These are phyloP conservation scores for Leptographium wingfieldii DNA, from an alignment of 2,329 filamentous ascomycete genomes.

Conservation along the genomic window DNA sequence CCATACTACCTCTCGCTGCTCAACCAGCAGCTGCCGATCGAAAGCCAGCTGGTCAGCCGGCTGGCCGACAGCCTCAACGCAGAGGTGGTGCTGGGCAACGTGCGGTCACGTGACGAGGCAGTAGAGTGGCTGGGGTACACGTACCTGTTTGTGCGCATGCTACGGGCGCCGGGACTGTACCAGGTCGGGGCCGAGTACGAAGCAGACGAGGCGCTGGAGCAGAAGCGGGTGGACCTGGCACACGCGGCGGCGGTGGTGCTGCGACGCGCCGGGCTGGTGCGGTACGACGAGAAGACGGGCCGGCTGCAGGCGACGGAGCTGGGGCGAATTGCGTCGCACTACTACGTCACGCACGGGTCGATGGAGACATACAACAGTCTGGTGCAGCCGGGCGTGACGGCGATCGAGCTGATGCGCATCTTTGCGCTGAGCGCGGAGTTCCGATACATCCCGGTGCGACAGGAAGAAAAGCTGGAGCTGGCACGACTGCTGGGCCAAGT, in stretches of 20 bases:
- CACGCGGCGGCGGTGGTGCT: slow-evolving; percentile 84
- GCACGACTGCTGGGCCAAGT: slow-evolving; percentile 83
- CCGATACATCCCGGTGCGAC: slow-evolving; percentile 95
- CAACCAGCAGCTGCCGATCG: slow-evolving; percentile 94
- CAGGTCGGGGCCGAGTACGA: slow-evolving; percentile 94
- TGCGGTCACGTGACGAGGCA: slow-evolving; percentile 82
- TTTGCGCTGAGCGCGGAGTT: slow-evolving; percentile 96
- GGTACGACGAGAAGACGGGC: slow-evolving; percentile 90
- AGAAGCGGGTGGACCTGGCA: slow-evolving; percentile 93
- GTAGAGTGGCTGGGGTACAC: slow-evolving; percentile 99
- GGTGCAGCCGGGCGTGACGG: slow-evolving; percentile 82
- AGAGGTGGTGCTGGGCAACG: slow-evolving; percentile 87
- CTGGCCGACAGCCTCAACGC: slow-evolving; percentile 94
- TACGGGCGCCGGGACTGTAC: slow-evolving; percentile 87
- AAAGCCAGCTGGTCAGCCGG: slow-evolving; percentile 88
- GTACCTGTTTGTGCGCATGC: slow-evolving; percentile 95
- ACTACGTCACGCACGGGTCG: slow-evolving; percentile 92
- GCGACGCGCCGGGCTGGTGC: slow-evolving; percentile 77
- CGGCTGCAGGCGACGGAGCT: slow-evolving; percentile 85
- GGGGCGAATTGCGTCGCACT: slow-evolving; percentile 90
- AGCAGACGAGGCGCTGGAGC: slow-evolving; percentile 79
- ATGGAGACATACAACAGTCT: slow-evolving; percentile 97
- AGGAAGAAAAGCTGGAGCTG: slow-evolving; percentile 94
- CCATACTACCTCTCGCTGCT: slow-evolving; percentile 94
- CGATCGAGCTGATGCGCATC: slow-evolving; percentile 91